phyloP scores from a whole-genome alignment of 371 early-diverging fungal species.

The Actinomortierella wolfii region DNA sequence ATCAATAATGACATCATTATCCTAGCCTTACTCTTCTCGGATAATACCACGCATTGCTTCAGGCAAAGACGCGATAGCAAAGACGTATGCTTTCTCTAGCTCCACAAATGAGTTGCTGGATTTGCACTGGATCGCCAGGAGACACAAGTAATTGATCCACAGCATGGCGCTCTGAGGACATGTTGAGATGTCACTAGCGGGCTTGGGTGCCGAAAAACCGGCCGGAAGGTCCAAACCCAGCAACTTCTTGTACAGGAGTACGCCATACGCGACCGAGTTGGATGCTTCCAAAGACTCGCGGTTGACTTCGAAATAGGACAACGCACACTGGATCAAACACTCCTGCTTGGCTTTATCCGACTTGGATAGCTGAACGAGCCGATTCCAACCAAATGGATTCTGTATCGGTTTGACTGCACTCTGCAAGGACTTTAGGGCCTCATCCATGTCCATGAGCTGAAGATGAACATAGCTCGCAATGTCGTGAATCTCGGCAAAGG shows the following conservation, averaged over 20 bases:
- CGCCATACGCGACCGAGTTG: constrained; percentile 11
- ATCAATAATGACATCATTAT: too few relatives aligned
- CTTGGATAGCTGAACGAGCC: too few relatives aligned
- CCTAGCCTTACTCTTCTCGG: constrained; percentile 20
- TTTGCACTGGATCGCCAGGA: constrained; percentile 17
- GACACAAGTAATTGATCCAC: constrained; percentile 38
- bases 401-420: too few relatives aligned
- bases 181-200: constrained; percentile 3
- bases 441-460: too few relatives aligned
- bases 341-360: neutral
- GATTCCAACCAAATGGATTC: too few relatives aligned
- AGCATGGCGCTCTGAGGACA: constrained; percentile 19
- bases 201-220: constrained; percentile 11
- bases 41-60: constrained; percentile 1
- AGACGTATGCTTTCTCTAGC: constrained; percentile 10
- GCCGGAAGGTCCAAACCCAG: constrained; percentile 25
- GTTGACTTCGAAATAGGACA: constrained; percentile 12
- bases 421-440: too few relatives aligned
- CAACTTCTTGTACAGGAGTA: constrained; percentile 23
- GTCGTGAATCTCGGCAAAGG: constrained; percentile 22
- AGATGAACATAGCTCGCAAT: constrained; percentile 22
- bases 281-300: neutral
- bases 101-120: constrained; percentile 1
- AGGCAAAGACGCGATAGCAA: constrained; percentile 9
- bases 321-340: constrained; percentile 21